phyloP scores from a whole-genome alignment of 2,329 filamentous ascomycete genomes.

The Aspergillus sp. region DNA sequence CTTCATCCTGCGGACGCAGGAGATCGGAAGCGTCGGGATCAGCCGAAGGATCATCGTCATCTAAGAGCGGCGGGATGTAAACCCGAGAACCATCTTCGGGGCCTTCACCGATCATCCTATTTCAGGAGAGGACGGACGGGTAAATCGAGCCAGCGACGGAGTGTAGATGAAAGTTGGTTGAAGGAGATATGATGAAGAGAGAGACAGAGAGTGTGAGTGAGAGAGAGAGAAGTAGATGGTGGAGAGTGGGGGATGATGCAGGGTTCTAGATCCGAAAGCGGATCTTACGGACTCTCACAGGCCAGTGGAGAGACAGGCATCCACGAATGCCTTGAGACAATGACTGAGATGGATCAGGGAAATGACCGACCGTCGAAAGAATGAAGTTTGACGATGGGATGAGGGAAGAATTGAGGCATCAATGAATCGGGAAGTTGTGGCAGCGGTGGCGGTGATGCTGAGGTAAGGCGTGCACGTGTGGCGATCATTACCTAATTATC shows the following conservation, averaged over 20 bases:
- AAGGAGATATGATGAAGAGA: not conserved
- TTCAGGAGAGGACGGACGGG: not conserved
- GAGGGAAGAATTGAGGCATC: too few species aligned
- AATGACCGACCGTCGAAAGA: too few species aligned
- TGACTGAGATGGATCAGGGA: too few species aligned
- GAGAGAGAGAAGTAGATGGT: not conserved
- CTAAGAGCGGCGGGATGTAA: conserved; percentile 33
- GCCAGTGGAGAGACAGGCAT: too few species aligned
- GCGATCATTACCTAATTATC: too few species aligned
- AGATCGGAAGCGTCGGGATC: conserved; percentile 37
- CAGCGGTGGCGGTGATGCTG: too few species aligned
- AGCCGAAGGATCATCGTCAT: conserved; percentile 28
- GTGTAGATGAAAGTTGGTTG: not conserved
- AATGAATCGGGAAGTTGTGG: too few species aligned
- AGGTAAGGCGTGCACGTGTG: too few species aligned
- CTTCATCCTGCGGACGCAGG: conserved; percentile 28
- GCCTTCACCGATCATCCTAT: conserved; percentile 30
- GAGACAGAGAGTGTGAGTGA: conserved; percentile 1
- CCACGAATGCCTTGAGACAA: too few species aligned
- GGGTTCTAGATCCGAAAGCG: conserved; percentile 3
- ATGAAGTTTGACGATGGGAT: too few species aligned
- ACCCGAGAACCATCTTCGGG: conserved; percentile 30
- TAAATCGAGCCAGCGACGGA: conserved; percentile 12
- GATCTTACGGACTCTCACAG: not conserved
- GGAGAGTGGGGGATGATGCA: conserved; percentile 1